phyloP scores from a whole-genome alignment of 352 stramenopile genomes.

The Globisporangium parvum region DNA sequence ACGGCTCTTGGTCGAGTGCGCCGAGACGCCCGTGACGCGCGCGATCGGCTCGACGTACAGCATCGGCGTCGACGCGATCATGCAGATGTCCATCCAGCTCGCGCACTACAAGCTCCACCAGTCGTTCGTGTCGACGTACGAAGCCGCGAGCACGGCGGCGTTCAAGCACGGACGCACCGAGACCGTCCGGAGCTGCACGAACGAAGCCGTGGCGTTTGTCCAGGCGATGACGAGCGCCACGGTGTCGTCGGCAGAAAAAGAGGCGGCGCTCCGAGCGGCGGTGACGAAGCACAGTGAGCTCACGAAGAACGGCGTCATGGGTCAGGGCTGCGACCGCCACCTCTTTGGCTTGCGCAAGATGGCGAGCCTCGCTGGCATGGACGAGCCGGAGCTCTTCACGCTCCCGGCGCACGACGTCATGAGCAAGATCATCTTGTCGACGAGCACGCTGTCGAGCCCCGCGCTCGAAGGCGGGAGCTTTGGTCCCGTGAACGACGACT shows the following conservation, averaged over 20 bases:
- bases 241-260: conserved; percentile 54
- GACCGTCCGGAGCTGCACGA: conserved; percentile 86
- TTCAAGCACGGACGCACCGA: conserved; percentile 90
- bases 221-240: conserved; percentile 56
- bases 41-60: conserved; percentile 55
- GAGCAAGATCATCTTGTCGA: conserved; percentile 89
- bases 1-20: conserved; percentile 61
- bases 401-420: conserved; percentile 73
- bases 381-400: conserved; percentile 72
- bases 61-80: conserved; percentile 86
- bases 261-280: conserved; percentile 47
- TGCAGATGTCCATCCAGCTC: conserved; percentile 90
- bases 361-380: conserved; percentile 47
- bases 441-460: conserved; percentile 81
- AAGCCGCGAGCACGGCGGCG: conserved; percentile 84
- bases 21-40: conserved; percentile 66
- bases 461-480: conserved; percentile 87
- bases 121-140: conserved; percentile 83
- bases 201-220: conserved; percentile 77
- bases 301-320: conserved; percentile 89
- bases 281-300: conserved; percentile 87
- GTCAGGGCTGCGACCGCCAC: conserved; percentile 86
- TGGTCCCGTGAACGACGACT: conserved; percentile 84
- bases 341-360: conserved; percentile 78
- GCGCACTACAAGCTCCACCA: conserved; percentile 82